Evolutionary conservation across 192 early-diverging fungal genomes (phyloP).

Genomic region (Mortierella alpina): DNA sequence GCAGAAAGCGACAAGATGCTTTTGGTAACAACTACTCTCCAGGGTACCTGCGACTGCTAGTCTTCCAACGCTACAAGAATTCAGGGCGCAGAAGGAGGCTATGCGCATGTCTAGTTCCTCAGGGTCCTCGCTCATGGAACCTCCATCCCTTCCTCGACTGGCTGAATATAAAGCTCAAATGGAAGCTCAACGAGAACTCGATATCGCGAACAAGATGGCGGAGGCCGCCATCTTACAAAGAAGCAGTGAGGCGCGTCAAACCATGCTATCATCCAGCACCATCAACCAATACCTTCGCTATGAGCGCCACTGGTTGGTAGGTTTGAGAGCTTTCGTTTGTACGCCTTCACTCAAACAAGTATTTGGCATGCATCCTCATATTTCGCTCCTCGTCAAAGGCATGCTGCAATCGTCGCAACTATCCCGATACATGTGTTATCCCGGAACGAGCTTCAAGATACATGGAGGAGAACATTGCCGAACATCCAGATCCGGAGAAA

Average conservation of each 20-base stretch:
- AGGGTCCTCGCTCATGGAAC: background rate
- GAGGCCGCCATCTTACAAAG: background rate
- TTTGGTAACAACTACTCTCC: too few relatives aligned
- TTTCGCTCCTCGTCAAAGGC: background rate
- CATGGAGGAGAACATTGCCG: constrained; percentile 16
- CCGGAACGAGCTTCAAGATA: constrained; percentile 4
- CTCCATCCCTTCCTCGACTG: background rate
- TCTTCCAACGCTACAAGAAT: too few relatives aligned
- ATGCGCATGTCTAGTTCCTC: too few relatives aligned
- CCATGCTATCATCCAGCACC: background rate
- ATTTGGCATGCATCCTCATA: too few relatives aligned
- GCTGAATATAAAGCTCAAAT: background rate
- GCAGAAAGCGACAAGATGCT: too few relatives aligned
- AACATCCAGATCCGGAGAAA: constrained; percentile 4
- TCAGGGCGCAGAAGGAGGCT: too few relatives aligned
- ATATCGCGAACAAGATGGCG: background rate
- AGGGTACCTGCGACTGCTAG: too few relatives aligned
- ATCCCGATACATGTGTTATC: background rate
- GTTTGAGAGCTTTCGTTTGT: background rate
- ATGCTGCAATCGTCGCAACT: constrained; percentile 2
- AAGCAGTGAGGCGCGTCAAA: background rate
- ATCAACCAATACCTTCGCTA: background rate
- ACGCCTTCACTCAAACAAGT: too few relatives aligned
- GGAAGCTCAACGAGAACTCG: background rate
- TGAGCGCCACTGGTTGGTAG: background rate